Evolutionary conservation across 441 rosid species (phyloP).

Genomic region (Breynia disticha): DNA sequence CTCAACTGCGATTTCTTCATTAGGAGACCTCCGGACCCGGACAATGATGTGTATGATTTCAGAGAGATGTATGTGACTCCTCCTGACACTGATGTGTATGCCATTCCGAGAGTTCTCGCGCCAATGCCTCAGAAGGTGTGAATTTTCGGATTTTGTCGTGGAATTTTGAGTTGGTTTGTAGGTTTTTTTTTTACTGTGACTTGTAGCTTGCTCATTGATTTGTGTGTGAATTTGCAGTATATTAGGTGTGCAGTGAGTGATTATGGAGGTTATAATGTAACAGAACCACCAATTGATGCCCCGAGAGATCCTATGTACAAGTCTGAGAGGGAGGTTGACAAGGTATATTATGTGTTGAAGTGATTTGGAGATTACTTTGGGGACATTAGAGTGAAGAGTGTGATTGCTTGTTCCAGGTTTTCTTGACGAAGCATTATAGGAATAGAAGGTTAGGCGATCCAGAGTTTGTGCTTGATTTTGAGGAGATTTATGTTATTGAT

Average conservation of each 20-base stretch:
- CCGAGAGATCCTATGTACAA: slow-evolving; percentile 82
- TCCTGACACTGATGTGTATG: slow-evolving; percentile 79
- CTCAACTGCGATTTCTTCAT: slow-evolving; percentile 84
- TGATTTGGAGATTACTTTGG: background rate
- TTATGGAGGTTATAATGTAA: slow-evolving; percentile 71
- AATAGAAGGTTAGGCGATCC: slow-evolving; percentile 68
- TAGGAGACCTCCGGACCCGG: slow-evolving; percentile 89
- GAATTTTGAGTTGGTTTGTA: background rate
- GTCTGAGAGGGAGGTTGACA: slow-evolving; percentile 60
- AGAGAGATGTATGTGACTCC: slow-evolving; percentile 98
- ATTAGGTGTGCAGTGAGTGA: slow-evolving; percentile 87
- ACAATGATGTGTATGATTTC: slow-evolving; percentile 84
- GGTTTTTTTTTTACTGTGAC: background rate
- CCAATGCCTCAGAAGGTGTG: slow-evolving; percentile 86
- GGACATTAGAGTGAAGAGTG: background rate
- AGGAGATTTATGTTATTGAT: slow-evolving; percentile 87
- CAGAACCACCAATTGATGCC: slow-evolving; percentile 87
- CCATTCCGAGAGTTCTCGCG: slow-evolving; percentile 77
- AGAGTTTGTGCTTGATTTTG: slow-evolving; percentile 84
- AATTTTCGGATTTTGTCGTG: background rate
- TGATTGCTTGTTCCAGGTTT: slow-evolving; percentile 40
- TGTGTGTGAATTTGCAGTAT: slow-evolving; percentile 42
- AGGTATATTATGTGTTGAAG: slow-evolving; percentile 33
- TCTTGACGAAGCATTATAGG: slow-evolving; percentile 77
- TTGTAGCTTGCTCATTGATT: too few relatives aligned